Evolutionary conservation across 1,139 yeast genomes (phyloP).

Genomic region (Eremothecium coryli): DNA sequence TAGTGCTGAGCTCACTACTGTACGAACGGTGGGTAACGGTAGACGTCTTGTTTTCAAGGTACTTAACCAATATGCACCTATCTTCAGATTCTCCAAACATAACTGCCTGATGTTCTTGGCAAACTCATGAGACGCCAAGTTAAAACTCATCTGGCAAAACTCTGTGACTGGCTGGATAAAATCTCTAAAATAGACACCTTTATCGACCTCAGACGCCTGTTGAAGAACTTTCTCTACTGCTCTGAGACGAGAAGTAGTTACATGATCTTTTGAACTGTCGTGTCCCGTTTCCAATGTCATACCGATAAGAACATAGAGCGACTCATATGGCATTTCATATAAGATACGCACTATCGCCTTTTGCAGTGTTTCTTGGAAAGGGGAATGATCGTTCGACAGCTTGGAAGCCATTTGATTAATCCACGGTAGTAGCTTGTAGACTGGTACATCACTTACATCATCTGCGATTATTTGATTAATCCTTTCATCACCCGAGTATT

Average conservation of each 20-base stretch:
- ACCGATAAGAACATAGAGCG: conserved; percentile 59
- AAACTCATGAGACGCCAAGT: conserved; percentile 43
- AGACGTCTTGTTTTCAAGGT: conserved; percentile 37
- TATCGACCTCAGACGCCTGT: conserved; percentile 22
- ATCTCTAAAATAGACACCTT: conserved; percentile 17
- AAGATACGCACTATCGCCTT: conserved; percentile 44
- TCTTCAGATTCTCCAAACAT: conserved; percentile 32
- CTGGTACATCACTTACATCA: conserved; percentile 40
- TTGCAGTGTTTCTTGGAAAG: conserved; percentile 50
- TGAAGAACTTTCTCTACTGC: conserved; percentile 46
- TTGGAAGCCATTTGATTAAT: conserved; percentile 75
- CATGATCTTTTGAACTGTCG: conserved; percentile 30
- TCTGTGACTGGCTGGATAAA: conserved; percentile 37
- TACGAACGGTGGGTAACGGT: conserved; percentile 61
- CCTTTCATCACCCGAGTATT: conserved; percentile 39
- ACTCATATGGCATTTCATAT: conserved; percentile 64
- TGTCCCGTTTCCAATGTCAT: conserved; percentile 38
- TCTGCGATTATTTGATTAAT: conserved; percentile 34
- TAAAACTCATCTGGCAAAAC: conserved; percentile 44
- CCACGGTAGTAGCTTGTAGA: conserved; percentile 66
- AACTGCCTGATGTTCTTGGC: conserved; percentile 32
- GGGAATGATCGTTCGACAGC: conserved; percentile 39
- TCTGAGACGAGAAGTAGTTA: conserved; percentile 39
- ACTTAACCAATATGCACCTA: conserved; percentile 51
- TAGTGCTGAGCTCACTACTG: conserved; percentile 34